Evolutionary conservation across 495 filamentous ascomycete genomes (phyloP), one percentile per base, ranked within the genome.

Genomic region (Xylaria sp.): DNA sequence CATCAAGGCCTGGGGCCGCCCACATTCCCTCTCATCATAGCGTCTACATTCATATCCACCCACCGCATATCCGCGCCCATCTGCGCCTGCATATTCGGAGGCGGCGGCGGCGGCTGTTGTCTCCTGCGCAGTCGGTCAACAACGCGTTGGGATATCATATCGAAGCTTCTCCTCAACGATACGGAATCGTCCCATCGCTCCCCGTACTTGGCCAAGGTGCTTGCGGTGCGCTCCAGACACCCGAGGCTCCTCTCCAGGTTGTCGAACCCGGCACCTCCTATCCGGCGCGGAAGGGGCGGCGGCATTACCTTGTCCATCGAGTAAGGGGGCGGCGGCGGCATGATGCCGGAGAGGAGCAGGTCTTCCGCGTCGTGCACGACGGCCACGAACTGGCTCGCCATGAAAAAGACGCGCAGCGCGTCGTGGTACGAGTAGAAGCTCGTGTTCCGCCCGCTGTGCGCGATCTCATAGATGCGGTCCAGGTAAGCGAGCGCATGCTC

Each of bases 401-500:
- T 88, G 80, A 92, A 93, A 72, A 89, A 93, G 8, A 90, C 88
- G 21, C 90, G 85, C 57, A 93, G 83, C 6, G 90, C 88, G 73
- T 94, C 92, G 77, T 93, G 90, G 74, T 90, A 93, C 8, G 91
- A 93, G 65, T 91, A 90, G 72, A 90, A 86, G n/a, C 83, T 85
- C 31, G 75, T 78, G 70, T 86, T 88, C 50, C 75, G 75, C n/a
- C 79, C 72, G 68, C 82, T 83, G 55, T 83, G 80, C 58, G 85
- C 81, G 44, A 93, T 84, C 5, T 86, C 82, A 68, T 83, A 82
- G 72, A 93, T 86, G 61, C 83, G 84, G 48, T 89, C 80, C 48
- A 91, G 84, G 75, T 94, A 98, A 46, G 88, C 86, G 69, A 95
- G 88, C 74, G 88, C 90, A 73, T 93, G 90, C 72, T 95, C 93